Evolutionary conservation across 2,329 filamentous ascomycete species (phyloP), one percentile per base, ranked within the genome.

Genomic region (Aspergillus sp.): DNA sequence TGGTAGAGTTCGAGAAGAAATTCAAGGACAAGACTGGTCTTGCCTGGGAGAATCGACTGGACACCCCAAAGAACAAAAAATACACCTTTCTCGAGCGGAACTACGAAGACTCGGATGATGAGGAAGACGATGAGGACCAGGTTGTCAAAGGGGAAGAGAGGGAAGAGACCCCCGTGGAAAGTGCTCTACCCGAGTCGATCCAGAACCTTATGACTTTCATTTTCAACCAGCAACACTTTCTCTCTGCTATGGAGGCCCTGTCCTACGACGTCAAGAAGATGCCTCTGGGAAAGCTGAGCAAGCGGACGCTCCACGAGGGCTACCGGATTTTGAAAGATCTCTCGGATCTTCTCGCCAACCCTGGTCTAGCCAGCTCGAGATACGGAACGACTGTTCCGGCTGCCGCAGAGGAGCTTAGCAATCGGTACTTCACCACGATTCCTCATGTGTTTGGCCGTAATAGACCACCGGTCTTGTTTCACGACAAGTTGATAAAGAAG

Each of bases 201-300:
- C 83, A 89, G 61, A 70, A 81, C 7, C 71, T 95, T 17, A 84
- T 94, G 76, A 72, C 83, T 50, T 79, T 95, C 54, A 94, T 95
- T 51, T 95, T 95, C 75, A 90, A 94, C 64, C 77, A 81, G 49
- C 64, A 83, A 19, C 84, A 84, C 62, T 89, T 94, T 65, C 74
- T 80, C 19, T 76, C 77, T 17, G 79, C 68, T 1, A 64, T 76
- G 61, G 63, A 62, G 2, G 60, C 63, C 4, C 66, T 75, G 60
- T 64, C 66, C 1, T 75, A 75, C 45, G 71, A 76, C 43, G 68
- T 67, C 1, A 62, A 85, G 53, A 94, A 94, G 65, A 73, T 95
- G 37, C 89, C 89, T 0, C 73, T 95, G 1, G 90, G 89, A 4
- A 94, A 93, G 63, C 77, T 95, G 20, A 88, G 86, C 74, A 89